Evolutionary conservation across 345 rosid species (phyloP).

Genomic region (Gossypium arboreum): DNA sequence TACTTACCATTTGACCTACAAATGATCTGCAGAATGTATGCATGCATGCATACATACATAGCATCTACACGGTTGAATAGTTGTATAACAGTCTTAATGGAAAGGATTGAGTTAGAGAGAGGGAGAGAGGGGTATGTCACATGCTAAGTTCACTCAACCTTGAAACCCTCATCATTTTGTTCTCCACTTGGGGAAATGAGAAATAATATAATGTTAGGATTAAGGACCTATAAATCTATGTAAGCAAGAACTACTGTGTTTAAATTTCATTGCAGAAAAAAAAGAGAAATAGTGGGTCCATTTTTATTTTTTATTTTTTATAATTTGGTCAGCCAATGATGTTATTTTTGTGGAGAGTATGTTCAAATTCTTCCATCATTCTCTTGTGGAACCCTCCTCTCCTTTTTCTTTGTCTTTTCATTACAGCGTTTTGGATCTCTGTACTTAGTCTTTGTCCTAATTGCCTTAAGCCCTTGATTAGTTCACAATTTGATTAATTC

Average conservation of each 20-base stretch:
- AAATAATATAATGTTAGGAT: constrained; percentile 1
- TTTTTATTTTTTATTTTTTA: background rate
- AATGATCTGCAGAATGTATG: no score
- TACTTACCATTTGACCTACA: no score
- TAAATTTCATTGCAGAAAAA: constrained; percentile 12
- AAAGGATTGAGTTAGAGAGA: constrained; percentile 30
- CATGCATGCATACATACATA: no score
- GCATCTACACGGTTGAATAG: no score
- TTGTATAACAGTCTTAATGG: background rate
- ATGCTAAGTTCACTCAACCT: constrained; percentile 35
- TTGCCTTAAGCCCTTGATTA: background rate
- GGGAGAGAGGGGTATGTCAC: constrained; percentile 19
- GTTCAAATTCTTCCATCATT: constrained; percentile 72
- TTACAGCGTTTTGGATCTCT: constrained; percentile 24
- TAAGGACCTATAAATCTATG: background rate
- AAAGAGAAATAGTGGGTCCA: constrained; percentile 19
- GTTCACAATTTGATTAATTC: constrained; percentile 3
- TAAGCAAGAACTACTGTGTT: constrained; percentile 8
- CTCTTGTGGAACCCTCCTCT: constrained; percentile 41
- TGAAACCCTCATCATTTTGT: constrained; percentile 53
- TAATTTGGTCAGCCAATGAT: constrained; percentile 5
- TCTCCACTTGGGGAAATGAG: constrained; percentile 41
- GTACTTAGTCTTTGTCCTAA: constrained; percentile 6
- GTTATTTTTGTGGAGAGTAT: constrained; percentile 25
- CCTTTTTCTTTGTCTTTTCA: constrained; percentile 12